Base-by-base conservation (phyloP, 176 grass and related monocot species). In the Neostapfia colusana region DNA sequence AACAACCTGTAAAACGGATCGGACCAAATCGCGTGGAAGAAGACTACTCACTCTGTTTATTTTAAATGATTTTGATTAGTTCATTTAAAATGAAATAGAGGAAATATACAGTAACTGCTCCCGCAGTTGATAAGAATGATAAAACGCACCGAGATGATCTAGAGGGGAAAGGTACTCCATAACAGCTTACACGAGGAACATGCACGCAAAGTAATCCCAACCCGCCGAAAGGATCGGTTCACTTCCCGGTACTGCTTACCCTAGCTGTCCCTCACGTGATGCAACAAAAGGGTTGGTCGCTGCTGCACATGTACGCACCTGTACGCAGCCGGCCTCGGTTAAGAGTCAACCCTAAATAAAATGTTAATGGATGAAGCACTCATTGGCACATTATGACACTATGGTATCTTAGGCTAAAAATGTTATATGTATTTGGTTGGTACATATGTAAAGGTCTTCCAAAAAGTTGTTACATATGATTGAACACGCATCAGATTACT, bases 181-280 rank as follows among this genome's bases (percentile, higher is more conserved):
- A 48, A 46, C 20, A 70, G 48, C 69, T 12, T 0, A 18, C 67
- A 71, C 28, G 42, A 63, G 67, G 31, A 72, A 81, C 67, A 72
- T 51, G 67, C 67, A 20, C n/a, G 34, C 57, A 26, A 39, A 81
- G 26, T 26, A n/a, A 39, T 26, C 42, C 20, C 28, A 16, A 24
- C 53, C 37, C 2, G 15, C 76, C 9, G 36, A 56, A 80, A 80
- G 25, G 12, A 15, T 44, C 7, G 65, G 51, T 36, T 36, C 55
- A 62, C 49, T 16, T 7, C 31, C 5, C 43, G 65, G 14, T 18
- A 9, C n/a, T 12, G 63, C 65, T 14, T 9, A 34, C 28, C 49
- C 16, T 51, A 51, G 68, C 69, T 53, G 71, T 66, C 62, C 21
- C 61, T 23, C 65, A 74, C 70, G 70, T 58, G 49, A 65, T 25